Conservation (phyloP, 2,329 filamentous ascomycete genomes). For the Phoma sp. region DNA sequence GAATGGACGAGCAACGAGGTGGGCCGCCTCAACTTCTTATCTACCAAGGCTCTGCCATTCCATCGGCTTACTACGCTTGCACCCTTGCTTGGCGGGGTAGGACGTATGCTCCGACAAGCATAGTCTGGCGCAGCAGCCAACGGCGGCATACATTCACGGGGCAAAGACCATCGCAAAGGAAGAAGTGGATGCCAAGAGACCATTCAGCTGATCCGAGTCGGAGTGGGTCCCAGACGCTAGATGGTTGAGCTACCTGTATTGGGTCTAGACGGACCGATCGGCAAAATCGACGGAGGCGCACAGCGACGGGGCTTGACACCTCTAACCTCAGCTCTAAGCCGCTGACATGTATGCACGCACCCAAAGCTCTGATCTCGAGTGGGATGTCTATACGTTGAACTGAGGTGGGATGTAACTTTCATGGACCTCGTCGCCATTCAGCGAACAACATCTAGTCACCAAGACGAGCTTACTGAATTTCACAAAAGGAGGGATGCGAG, state of each 20-base stretch:
- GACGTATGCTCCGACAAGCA: neutral
- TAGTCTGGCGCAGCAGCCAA: neutral
- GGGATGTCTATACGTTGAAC: neutral
- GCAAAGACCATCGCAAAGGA: neutral
- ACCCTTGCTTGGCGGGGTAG: neutral
- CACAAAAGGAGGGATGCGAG: neutral
- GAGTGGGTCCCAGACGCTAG: slow-evolving; percentile 9
- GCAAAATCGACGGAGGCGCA: neutral
- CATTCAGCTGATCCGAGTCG: neutral
- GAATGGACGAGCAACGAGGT: neutral
- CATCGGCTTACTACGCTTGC: neutral
- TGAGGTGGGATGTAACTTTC: neutral
- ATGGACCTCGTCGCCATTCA: neutral
- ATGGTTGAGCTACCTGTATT: neutral
- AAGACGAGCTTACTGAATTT: neutral
- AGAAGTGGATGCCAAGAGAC: neutral
- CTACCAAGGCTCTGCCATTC: neutral
- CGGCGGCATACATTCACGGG: neutral
- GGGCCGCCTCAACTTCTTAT: slow-evolving; percentile 2
- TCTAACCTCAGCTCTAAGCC: neutral
- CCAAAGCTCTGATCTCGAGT: neutral
- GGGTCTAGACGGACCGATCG: neutral
- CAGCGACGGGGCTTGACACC: neutral
- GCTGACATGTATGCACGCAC: neutral
- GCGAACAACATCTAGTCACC: neutral